Base-by-base conservation (phyloP, 495 filamentous ascomycete genomes). In the Penicillium maclennaniae region DNA sequence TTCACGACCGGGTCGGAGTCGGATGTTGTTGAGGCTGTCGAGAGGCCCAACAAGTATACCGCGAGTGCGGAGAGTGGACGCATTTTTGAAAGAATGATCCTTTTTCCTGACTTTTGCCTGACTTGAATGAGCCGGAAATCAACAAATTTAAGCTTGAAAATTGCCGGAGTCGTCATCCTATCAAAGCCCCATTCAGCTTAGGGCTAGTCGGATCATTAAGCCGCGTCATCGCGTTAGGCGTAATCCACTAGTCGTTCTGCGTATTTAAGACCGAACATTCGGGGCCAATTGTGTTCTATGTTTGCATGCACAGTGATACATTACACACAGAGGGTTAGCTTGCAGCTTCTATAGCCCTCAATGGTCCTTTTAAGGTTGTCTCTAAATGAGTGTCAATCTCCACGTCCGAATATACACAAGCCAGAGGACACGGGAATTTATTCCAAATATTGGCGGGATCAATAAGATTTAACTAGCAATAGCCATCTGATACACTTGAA, bases 211-310 rank as follows among this genome's bases (percentile, higher is more conserved):
- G 49, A 31, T 42, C 8, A 23, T 47, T 4, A 34, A 46, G 54
- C 49, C 54, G 54, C 54, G 54, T 56, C 48, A 56, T 56, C 54
- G 40, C 47, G 49, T 43, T 43, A 43, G 26, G 21, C 9, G 48
- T 38, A 47, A 51, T 27, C 47, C 54, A 47, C 48, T 39, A 43
- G 42, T 28, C 52, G 52, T 31, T 49, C 49, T 49, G 7, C 27
- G 50, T 38, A 47, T 19, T 54, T 45, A 27, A 43, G 43, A 20
- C 23, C n/a, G 38, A 40, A 10, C 8, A 7, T 7, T 40, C 19
- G 38, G 38, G 16, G 15, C 9, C 5, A 39, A 39, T 7, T 8
- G 17, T n/a, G 14, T 39, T 39, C 15, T 17, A 15, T 1, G 37
- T 4, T 3, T n/a, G 14, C 15, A 19, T 39, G 8, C 14, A 15